phyloP scores from a whole-genome alignment of 2,329 filamentous ascomycete species.

The Diaporthe citri region DNA sequence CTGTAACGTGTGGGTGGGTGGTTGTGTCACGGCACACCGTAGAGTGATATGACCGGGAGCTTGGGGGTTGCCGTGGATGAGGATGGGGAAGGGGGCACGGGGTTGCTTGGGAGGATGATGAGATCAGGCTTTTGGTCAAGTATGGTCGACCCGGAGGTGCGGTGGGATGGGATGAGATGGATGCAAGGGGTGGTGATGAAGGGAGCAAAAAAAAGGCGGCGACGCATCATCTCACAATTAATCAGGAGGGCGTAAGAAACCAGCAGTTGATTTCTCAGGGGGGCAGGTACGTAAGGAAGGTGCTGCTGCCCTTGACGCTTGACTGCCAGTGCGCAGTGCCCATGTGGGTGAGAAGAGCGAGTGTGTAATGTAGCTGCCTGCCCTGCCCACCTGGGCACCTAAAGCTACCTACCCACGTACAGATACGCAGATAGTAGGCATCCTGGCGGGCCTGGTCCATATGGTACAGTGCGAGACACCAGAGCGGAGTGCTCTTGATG shows the following conservation, averaged over 20 bases:
- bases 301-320: not conserved
- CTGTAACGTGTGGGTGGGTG: not conserved
- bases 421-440: not conserved
- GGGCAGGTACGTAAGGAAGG: slow-evolving; percentile 1
- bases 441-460: not conserved
- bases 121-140: slow-evolving; percentile 30
- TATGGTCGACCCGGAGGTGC: not conserved
- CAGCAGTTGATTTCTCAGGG: slow-evolving; percentile 14
- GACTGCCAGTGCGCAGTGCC: not conserved
- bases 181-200: slow-evolving; percentile 27
- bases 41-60: not conserved
- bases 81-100: not conserved
- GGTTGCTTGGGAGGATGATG: not conserved
- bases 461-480: slow-evolving; percentile 18
- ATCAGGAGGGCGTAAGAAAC: slow-evolving; percentile 10
- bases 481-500: slow-evolving; percentile 18
- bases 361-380: not conserved
- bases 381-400: no score
- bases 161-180: slow-evolving; percentile 16
- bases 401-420: no score
- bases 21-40: not conserved
- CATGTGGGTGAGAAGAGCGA: no score
- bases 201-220: slow-evolving; percentile 4
- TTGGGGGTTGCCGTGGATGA: slow-evolving; percentile 2
- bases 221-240: slow-evolving; percentile 13